These are phyloP conservation scores for Sabuloglossum arenarium DNA, from an alignment of 495 filamentous ascomycete genomes.

Conservation along the genomic window DNA sequence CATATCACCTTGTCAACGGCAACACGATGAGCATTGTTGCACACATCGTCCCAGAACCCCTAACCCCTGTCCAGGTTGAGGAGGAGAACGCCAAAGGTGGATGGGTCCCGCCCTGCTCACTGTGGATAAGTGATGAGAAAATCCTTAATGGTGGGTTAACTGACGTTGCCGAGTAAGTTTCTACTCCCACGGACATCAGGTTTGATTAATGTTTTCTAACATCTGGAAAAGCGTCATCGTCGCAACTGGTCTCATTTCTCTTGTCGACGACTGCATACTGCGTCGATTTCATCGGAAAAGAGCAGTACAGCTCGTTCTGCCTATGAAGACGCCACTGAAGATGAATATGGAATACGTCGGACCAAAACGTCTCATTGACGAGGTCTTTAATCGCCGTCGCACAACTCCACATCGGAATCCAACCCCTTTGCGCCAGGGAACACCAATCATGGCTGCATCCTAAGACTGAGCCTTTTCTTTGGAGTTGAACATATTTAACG, in stretches of 20 bases:
- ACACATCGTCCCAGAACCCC: slow-evolving; percentile 63
- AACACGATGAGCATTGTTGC: slow-evolving; percentile 45
- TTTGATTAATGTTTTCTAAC: background rate
- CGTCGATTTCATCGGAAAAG: slow-evolving; percentile 52
- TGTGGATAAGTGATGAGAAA: slow-evolving; percentile 63
- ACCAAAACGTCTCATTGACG: slow-evolving; percentile 55
- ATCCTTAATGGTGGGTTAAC: slow-evolving; percentile 37
- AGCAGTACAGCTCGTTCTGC: slow-evolving; percentile 29
- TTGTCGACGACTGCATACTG: slow-evolving; percentile 86
- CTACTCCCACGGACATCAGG: background rate
- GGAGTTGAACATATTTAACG: background rate
- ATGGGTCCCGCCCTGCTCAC: slow-evolving; percentile 75
- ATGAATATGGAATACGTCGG: slow-evolving; percentile 45
- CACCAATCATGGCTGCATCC: background rate
- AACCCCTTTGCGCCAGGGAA: background rate
- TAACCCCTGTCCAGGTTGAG: slow-evolving; percentile 44
- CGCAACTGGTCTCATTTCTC: slow-evolving; percentile 68
- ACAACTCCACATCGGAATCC: background rate
- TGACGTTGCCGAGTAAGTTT: slow-evolving; percentile 84
- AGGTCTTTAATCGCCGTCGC: slow-evolving; percentile 43
- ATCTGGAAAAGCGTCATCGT: slow-evolving; percentile 48
- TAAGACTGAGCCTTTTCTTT: background rate
- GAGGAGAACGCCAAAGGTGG: slow-evolving; percentile 65
- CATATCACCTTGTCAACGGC: slow-evolving; percentile 57
- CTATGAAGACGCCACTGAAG: slow-evolving; percentile 35